Conservation (phyloP, 2,329 filamentous ascomycete species). For the Colletotrichum sp. region DNA sequence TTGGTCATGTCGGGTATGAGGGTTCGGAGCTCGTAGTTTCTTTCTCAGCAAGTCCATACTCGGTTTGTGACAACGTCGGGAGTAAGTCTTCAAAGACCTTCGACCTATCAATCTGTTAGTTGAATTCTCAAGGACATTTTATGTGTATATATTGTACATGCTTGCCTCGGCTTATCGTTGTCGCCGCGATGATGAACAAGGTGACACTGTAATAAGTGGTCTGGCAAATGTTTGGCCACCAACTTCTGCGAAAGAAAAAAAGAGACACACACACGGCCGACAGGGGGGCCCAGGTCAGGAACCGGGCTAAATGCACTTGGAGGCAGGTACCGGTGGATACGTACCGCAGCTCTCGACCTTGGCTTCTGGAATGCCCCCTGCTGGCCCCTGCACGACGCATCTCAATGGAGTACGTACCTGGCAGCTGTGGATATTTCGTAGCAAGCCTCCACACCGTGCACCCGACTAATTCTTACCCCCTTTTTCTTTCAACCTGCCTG, state of each 20-base stretch:
- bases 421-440: neutral
- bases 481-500: neutral
- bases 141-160: neutral
- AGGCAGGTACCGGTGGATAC: conserved; percentile 18
- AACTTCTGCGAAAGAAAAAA: neutral
- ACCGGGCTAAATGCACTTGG: conserved; percentile 7
- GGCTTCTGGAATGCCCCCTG: conserved; percentile 17
- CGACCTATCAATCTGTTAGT: neutral
- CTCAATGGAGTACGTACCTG: neutral
- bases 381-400: conserved; percentile 9
- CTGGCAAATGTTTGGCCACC: neutral
- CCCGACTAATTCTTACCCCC: neutral
- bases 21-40: neutral
- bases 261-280: neutral
- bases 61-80: neutral
- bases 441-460: neutral
- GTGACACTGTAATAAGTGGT: neutral
- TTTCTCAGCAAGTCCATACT: neutral
- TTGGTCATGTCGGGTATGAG: neutral
- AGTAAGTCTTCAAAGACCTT: neutral
- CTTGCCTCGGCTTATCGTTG: neutral
- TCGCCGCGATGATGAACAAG: neutral
- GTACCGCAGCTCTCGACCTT: conserved; percentile 5
- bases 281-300: neutral
- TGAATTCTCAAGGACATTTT: neutral